Conservation (phyloP, 2,329 filamentous ascomycete genomes). For the Aspergillus japonicus region DNA sequence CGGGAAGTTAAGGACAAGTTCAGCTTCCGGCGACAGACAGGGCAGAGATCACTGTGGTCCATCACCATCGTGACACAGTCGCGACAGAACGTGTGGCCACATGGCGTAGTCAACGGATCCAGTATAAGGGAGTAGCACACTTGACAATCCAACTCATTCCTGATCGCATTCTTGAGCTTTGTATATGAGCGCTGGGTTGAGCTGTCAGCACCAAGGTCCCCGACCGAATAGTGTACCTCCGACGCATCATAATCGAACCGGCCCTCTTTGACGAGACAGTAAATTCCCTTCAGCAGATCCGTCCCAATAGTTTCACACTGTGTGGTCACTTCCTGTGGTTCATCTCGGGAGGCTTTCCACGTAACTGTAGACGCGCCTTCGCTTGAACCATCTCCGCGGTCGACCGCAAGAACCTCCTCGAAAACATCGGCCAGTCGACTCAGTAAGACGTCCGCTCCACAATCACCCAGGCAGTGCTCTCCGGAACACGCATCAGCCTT, state of each 20-base stretch:
- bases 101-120: conserved; percentile 79
- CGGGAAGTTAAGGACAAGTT: conserved; percentile 52
- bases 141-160: conserved; percentile 79
- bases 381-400: neutral
- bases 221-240: conserved; percentile 52
- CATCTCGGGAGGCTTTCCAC: conserved; percentile 7
- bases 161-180: conserved; percentile 60
- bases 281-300: conserved; percentile 60
- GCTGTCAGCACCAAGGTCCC: conserved; percentile 1
- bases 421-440: conserved; percentile 67
- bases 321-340: conserved; percentile 53
- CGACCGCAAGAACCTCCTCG: conserved; percentile 33
- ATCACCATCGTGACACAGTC: conserved; percentile 73
- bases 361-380: conserved; percentile 31
- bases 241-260: conserved; percentile 54
- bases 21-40: conserved; percentile 71
- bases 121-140: conserved; percentile 80
- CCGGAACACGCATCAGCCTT: conserved; percentile 53
- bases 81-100: conserved; percentile 87
- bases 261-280: conserved; percentile 62
- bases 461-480: conserved; percentile 76
- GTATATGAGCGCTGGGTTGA: conserved; percentile 53
- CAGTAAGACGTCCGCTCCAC: conserved; percentile 72
- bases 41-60: conserved; percentile 75
- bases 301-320: conserved; percentile 11